These are phyloP conservation scores for Claviceps digitariae DNA, from an alignment of 2,329 filamentous ascomycete genomes.

Conservation along the genomic window DNA sequence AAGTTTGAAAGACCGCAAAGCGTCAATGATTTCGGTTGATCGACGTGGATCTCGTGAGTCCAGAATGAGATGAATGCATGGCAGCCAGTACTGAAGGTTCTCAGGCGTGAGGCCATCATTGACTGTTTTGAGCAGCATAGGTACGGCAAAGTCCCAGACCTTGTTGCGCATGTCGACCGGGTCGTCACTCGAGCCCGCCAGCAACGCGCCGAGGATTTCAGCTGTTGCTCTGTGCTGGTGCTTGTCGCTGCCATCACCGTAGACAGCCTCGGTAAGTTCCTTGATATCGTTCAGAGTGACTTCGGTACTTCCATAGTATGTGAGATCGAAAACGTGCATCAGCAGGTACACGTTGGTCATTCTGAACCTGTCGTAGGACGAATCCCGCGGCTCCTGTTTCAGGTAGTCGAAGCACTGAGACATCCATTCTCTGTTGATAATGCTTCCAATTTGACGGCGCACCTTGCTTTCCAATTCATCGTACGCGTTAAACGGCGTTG, in stretches of 20 bases:
- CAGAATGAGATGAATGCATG: conserved; percentile 78
- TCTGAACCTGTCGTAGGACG: conserved; percentile 70
- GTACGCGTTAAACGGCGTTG: conserved; percentile 54
- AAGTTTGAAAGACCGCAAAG: conserved; percentile 70
- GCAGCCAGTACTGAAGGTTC: conserved; percentile 89
- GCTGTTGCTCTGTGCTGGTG: conserved; percentile 93
- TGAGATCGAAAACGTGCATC: conserved; percentile 79
- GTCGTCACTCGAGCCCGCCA: conserved; percentile 70
- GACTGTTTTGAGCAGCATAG: conserved; percentile 74
- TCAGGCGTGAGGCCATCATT: conserved; percentile 89
- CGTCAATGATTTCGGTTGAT: conserved; percentile 72
- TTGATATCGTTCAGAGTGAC: conserved; percentile 82
- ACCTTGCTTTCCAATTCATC: conserved; percentile 66
- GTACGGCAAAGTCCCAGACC: conserved; percentile 83
- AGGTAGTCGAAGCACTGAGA: conserved; percentile 79
- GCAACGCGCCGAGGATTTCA: conserved; percentile 78
- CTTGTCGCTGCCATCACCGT: conserved; percentile 88
- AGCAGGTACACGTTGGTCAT: conserved; percentile 79
- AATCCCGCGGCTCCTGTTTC: conserved; percentile 88
- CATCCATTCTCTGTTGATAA: conserved; percentile 77
- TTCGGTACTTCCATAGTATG: conserved; percentile 64
- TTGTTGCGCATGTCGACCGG: conserved; percentile 57
- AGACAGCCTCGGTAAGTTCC: conserved; percentile 62
- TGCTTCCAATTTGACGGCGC: conserved; percentile 64
- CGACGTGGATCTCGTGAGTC: conserved; percentile 83